Evolutionary conservation across 345 rosid species (phyloP).

Genomic region (Brassica juncea): DNA sequence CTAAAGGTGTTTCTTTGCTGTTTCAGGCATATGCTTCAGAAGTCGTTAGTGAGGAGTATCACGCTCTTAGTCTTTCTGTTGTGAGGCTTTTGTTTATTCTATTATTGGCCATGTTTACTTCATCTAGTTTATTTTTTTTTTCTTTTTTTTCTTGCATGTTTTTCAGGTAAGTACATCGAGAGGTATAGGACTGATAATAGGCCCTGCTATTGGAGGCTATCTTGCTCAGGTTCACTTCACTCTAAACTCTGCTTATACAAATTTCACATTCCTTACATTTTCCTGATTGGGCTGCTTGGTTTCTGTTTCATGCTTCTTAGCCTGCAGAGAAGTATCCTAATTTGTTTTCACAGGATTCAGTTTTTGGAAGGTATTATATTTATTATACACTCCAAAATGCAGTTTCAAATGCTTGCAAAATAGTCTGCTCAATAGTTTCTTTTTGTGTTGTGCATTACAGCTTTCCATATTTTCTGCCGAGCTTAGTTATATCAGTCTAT

Average conservation of each 20-base stretch:
- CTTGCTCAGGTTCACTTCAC: constrained; percentile 65
- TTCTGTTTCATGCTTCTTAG: constrained; percentile 40
- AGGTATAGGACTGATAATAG: constrained; percentile 75
- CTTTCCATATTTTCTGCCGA: constrained; percentile 82
- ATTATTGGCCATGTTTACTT: constrained; percentile 10
- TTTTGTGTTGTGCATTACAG: constrained; percentile 41
- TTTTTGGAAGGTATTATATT: constrained; percentile 60
- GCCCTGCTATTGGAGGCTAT: constrained; percentile 86
- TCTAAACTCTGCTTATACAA: neutral
- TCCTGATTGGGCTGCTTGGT: constrained; percentile 3
- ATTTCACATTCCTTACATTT: neutral
- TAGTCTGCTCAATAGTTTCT: neutral
- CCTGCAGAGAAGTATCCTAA: constrained; percentile 71
- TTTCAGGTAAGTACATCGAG: constrained; percentile 73
- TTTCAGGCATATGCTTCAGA: constrained; percentile 85
- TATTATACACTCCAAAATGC: neutral
- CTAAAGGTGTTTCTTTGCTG: neutral
- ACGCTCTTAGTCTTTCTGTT: constrained; percentile 68
- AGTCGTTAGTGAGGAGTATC: constrained; percentile 66
- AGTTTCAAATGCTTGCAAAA: neutral
- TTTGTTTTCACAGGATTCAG: constrained; percentile 51
- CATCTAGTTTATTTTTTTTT: neutral
- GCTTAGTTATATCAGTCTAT: constrained; percentile 66
- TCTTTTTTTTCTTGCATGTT: neutral
- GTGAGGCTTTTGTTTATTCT: constrained; percentile 43